Base-by-base conservation (phyloP, 192 early-diverging fungal species). In the Backusella circina region DNA sequence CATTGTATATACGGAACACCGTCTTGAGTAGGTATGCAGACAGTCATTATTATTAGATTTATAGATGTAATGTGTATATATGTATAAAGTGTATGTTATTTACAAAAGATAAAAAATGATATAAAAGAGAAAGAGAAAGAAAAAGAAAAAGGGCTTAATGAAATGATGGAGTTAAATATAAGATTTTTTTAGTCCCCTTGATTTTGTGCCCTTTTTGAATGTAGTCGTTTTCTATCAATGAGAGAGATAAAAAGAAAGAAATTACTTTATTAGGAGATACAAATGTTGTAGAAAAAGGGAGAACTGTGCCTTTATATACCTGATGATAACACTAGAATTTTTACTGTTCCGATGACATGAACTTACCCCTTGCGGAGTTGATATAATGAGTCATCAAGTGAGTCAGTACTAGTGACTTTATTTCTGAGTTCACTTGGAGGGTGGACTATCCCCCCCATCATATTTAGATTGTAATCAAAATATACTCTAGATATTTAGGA, bases 1-100 rank as follows among this genome's bases (percentile, higher is more conserved):
- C 78, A 79, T 36, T 41, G 67, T 6, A 75, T 65, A 64, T 64
- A 75, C 28, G 73, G 73, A 21, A 75, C 21, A 16, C 78, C 78
- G 18, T 79, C 69, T 64, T 65, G 33, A 41, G 33, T 70, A 47
- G 78, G 78, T 75, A 75, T 65, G 51, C 78, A 79, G 12, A 57
- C 37, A 23, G 68, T 75, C 73, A 77, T 78, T 61, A 12, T 61
- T 61, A 61, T 54, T 37, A 12, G 6, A 2, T 16, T 31, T 54
- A 10, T 54, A 9, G 23, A 21, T 7, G n/a, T 57, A 26, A 10
- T 57, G 23, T 57, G 13, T 57, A 23, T 57, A 57, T 57, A 26
- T 57, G 23, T 57, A 28, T 57, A 57, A 28, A 26, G 23, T 26
- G 51, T 47, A 47, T 47, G 23, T 57, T 57, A 57, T 57, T 57